Conservation (phyloP, 2,329 filamentous ascomycete genomes). For the Helminthosporium solani region DNA sequence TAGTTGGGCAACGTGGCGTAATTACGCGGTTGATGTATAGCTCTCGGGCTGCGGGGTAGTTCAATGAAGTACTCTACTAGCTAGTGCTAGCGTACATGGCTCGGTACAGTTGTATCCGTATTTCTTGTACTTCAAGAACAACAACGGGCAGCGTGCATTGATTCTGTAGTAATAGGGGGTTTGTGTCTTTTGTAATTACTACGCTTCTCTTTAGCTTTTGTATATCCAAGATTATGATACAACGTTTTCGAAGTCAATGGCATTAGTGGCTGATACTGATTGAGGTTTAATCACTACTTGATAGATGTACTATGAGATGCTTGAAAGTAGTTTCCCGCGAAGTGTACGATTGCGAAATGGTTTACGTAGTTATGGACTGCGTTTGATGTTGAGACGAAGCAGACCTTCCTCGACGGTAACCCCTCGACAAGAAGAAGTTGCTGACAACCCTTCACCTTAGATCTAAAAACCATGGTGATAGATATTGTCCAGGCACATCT, state of each 20-base stretch:
- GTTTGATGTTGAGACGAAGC: not conserved
- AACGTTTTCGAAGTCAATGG: too few relatives aligned
- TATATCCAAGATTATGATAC: too few relatives aligned
- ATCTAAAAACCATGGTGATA: not conserved
- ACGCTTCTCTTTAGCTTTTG: too few relatives aligned
- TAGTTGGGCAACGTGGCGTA: too few relatives aligned
- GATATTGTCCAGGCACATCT: not conserved
- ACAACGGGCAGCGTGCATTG: too few relatives aligned
- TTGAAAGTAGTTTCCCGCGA: constrained; percentile 3
- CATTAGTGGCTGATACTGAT: not conserved
- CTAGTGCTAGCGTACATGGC: not conserved
- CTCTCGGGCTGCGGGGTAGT: not conserved
- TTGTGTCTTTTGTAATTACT: too few relatives aligned
- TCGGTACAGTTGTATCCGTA: not conserved
- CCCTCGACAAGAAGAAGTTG: not conserved
- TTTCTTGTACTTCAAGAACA: not conserved
- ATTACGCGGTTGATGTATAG: not conserved
- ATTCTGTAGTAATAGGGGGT: too few relatives aligned
- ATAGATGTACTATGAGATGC: constrained; percentile 2
- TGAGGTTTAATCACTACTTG: not conserved
- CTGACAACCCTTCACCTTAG: not conserved
- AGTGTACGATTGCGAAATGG: not conserved
- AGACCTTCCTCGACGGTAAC: constrained; percentile 1
- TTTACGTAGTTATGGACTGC: not conserved
- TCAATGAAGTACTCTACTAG: not conserved